phyloP scores from a whole-genome alignment of 2,329 filamentous ascomycete species.

The Neocucurbitaria cava region DNA sequence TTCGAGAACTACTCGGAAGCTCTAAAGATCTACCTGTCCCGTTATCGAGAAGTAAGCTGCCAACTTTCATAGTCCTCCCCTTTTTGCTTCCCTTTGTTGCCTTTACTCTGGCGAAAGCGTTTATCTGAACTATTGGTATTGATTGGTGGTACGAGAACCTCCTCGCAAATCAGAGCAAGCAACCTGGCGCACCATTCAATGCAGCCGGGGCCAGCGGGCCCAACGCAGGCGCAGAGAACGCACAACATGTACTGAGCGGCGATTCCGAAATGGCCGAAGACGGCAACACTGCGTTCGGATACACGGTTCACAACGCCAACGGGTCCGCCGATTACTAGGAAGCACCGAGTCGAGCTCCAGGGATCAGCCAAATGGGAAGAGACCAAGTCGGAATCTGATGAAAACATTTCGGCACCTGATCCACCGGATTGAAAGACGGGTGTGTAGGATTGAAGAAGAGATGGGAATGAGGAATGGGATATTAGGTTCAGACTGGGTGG shows the following conservation, averaged over 20 bases:
- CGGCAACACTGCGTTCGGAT: constrained; percentile 51
- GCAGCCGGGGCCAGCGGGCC: constrained; percentile 43
- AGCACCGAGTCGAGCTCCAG: constrained; percentile 28
- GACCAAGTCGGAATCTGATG: constrained; percentile 7
- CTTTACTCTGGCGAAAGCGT: constrained; percentile 49
- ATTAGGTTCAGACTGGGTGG: constrained; percentile 29
- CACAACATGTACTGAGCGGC: constrained; percentile 53
- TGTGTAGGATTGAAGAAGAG: constrained; percentile 14
- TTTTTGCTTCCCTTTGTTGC: constrained; percentile 45
- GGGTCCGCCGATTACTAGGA: constrained; percentile 49
- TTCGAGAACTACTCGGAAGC: constrained; percentile 99
- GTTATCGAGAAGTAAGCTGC: constrained; percentile 91
- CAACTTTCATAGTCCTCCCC: constrained; percentile 34
- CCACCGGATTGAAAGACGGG: constrained; percentile 31
- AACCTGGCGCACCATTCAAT: constrained; percentile 53
- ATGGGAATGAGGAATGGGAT: not conserved
- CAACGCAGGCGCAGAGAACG: constrained; percentile 46
- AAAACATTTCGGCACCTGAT: constrained; percentile 21
- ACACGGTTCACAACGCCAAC: constrained; percentile 52
- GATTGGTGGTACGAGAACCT: constrained; percentile 72
- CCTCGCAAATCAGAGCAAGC: constrained; percentile 72
- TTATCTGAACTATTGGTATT: constrained; percentile 59
- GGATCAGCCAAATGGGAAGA: constrained; percentile 10
- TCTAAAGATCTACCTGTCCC: constrained; percentile 95
- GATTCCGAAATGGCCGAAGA: constrained; percentile 54